Base-by-base conservation (phyloP, 805 yeast species). In the Yarrowia sp. region DNA sequence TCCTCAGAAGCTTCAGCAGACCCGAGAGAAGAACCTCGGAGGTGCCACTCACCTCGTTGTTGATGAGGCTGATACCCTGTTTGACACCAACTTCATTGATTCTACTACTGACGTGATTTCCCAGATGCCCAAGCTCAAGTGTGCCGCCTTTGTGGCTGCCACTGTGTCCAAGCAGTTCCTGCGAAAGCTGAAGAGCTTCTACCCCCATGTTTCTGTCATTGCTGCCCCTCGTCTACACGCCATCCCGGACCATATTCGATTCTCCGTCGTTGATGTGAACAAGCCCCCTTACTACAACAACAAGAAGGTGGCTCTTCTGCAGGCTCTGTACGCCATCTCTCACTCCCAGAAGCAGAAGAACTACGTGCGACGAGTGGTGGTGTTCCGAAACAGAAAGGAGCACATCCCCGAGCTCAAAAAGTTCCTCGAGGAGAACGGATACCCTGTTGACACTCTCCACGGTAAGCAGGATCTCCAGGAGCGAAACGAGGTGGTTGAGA, bases 31-130 rank as follows among this genome's bases (percentile, higher is more conserved):
- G 24, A 58, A 58, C 19, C 38, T 43, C 1, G 49, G 17, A 9
- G 63, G 63, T 7, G 51, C 51, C 10, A 41, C 80, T 28, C 87
- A 82, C 71, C 79, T 88, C 49, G 93, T 90, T 1, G 83, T 89
- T 14, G 99, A 93, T 73, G 99, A 93, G 75, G 98, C 99, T 0
- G 99, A 93, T 75, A 89, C 97, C 0, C 77, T 93, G 65, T 81
- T 92, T 85, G 96, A 92, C 72, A 83, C 84, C 62, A 87, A 95
- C 0, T 92, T 92, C 82, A 74, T 86, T 11, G 81, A 81, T 26
- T 86, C 84, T 56, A 89, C 97, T 2, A 81, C 84, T 67, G 74
- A 78, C 1, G 82, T 84, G 1, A 76, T 91, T 14, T 78, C 75
- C 22, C 68, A 75, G 56, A 80, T 85, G 77, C 79, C 83, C 19